Evolutionary conservation across 1,284 basidiomycete species (phyloP).

Genomic region (Ustilago vetiveriae): DNA sequence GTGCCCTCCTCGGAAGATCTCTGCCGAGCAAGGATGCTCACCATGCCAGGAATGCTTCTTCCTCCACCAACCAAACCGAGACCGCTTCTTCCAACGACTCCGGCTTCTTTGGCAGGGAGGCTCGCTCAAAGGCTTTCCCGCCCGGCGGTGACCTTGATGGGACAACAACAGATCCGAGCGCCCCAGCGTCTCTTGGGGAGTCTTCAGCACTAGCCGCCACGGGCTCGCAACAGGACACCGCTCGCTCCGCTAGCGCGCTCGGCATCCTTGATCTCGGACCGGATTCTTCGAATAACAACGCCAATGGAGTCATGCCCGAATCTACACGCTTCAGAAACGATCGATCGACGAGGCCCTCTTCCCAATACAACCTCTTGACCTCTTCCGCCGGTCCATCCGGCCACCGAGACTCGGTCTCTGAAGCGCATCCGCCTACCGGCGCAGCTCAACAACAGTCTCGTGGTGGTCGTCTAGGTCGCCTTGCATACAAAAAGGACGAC

Average conservation of each 20-base stretch:
- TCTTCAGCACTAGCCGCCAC: not conserved
- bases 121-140: slow-evolving; percentile 13
- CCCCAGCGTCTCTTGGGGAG: not conserved
- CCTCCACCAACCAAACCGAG: slow-evolving; percentile 25
- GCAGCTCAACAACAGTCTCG: slow-evolving; percentile 14
- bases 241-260: slow-evolving; percentile 17
- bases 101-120: slow-evolving; percentile 28
- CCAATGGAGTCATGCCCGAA: not conserved
- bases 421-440: not conserved
- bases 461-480: slow-evolving; percentile 35
- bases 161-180: not conserved
- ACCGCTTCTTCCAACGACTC: slow-evolving; percentile 17
- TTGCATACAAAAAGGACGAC: slow-evolving; percentile 52
- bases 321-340: not conserved
- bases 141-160: slow-evolving; percentile 7
- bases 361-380: slow-evolving; percentile 25
- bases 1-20: slow-evolving; percentile 22
- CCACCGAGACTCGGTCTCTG: not conserved
- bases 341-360: slow-evolving; percentile 19
- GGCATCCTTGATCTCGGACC: slow-evolving; percentile 24
- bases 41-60: slow-evolving; percentile 18
- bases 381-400: not conserved
- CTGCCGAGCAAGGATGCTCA: not conserved
- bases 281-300: not conserved
- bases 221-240: not conserved